Percentiles rank a stretch among this genome's conserved stretches.
phyloP scores from a whole-genome alignment of 345 rosid species.

The Citrus maxima region DNA sequence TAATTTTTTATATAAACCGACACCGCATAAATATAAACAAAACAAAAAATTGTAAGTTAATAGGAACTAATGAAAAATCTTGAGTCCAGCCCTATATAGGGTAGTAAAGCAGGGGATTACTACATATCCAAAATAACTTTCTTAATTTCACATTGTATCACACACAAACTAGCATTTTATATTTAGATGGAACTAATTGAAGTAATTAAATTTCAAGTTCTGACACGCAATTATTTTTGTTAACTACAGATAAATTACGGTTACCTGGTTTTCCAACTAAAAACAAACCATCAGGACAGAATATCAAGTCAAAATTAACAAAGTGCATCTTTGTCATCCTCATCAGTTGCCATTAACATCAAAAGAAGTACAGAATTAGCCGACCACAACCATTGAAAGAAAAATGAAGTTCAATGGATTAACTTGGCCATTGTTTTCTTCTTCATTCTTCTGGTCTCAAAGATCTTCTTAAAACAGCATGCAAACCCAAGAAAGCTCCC shows the following conservation, averaged over 20 bases:
- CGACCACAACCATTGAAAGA: not conserved
- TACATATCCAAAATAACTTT: not conserved
- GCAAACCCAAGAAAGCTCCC: conserved; percentile 1
- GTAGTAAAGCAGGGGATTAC: not conserved
- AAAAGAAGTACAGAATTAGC: not conserved
- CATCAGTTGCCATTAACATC: not conserved
- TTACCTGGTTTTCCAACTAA: not conserved
- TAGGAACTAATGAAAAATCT: no score
- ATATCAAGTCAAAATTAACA: not conserved
- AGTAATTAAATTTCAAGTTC: not conserved
- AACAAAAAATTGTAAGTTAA: no score
- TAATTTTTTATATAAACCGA: no score
- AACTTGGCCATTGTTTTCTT: not conserved
- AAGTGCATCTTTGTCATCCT: not conserved
- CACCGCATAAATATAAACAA: no score
- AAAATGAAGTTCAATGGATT: not conserved
- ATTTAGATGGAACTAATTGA: not conserved
- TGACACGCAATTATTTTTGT: not conserved
- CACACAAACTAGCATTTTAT: not conserved
- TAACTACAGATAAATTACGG: not conserved
- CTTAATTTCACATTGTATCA: not conserved
- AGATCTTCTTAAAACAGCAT: not conserved
- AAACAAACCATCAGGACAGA: not conserved
- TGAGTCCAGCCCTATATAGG: not conserved
- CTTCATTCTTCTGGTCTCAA: not conserved